Evolutionary conservation across 129 eudicot species (phyloP).

Genomic region (Pseudognaphalium luteoalbum): DNA sequence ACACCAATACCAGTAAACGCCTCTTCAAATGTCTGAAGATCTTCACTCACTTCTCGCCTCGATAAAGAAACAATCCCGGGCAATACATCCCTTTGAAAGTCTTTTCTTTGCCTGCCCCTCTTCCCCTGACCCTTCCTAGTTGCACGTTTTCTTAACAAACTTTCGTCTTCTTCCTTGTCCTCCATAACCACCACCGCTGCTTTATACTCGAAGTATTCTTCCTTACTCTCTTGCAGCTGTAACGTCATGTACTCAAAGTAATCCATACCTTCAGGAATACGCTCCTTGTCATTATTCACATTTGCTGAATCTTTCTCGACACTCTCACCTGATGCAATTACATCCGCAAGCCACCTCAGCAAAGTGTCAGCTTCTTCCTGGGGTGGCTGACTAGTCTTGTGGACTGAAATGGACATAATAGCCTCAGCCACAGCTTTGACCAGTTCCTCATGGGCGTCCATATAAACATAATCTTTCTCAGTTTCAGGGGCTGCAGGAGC

Average conservation of each 20-base stretch:
- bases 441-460: constrained; percentile 37
- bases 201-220: constrained; percentile 17
- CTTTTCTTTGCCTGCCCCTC: constrained; percentile 62
- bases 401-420: constrained; percentile 49
- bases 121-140: constrained; percentile 54
- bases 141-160: constrained; percentile 31
- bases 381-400: constrained; percentile 10
- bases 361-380: constrained; percentile 31
- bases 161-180: constrained; percentile 28
- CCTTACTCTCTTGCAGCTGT: constrained; percentile 46
- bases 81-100: constrained; percentile 70
- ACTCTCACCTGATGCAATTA: constrained; percentile 38
- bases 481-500: constrained; percentile 54
- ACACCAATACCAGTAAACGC: constrained; percentile 45
- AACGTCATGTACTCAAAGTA: constrained; percentile 79
- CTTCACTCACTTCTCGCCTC: constrained; percentile 54
- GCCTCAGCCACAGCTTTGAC: constrained; percentile 69
- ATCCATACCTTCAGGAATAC: constrained; percentile 64
- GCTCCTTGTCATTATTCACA: constrained; percentile 26
- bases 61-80: constrained; percentile 64
- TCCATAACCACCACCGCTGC: constrained; percentile 19
- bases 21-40: constrained; percentile 69
- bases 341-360: constrained; percentile 64
- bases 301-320: constrained; percentile 17
- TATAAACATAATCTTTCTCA: constrained; percentile 30